Percentiles rank a stretch among this genome's conserved stretches.
Evolutionary conservation across 1,284 basidiomycete genomes (phyloP).

Genomic region (Neonothopanus nambi): DNA sequence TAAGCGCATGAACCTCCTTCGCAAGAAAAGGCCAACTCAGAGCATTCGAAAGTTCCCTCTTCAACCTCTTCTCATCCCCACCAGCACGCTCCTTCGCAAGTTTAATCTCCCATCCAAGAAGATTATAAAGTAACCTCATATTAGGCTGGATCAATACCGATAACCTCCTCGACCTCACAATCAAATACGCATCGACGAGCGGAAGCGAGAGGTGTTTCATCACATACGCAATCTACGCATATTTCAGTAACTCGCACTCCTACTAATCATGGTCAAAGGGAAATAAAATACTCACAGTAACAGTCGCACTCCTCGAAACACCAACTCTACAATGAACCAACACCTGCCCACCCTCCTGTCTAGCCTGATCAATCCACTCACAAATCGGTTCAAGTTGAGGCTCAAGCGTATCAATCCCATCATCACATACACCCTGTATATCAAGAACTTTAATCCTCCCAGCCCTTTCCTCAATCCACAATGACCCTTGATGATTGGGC

Average conservation of each 20-base stretch:
- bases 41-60: constrained; percentile 58
- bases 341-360: constrained; percentile 81
- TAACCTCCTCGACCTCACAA: constrained; percentile 81
- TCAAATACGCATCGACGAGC: constrained; percentile 90
- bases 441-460: constrained; percentile 88
- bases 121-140: constrained; percentile 89
- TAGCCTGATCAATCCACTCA: constrained; percentile 90
- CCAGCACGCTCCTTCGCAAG: constrained; percentile 70
- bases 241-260: no score
- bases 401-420: constrained; percentile 93
- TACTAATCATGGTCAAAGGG: no score
- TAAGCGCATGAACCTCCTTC: constrained; percentile 76
- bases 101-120: constrained; percentile 91
- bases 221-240: constrained; percentile 91
- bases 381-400: constrained; percentile 87
- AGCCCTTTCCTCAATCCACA: constrained; percentile 86
- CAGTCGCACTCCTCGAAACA: constrained; percentile 90
- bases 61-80: constrained; percentile 47
- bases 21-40: constrained; percentile 80
- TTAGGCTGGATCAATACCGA: constrained; percentile 93
- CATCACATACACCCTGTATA: constrained; percentile 89
- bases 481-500: constrained; percentile 61
- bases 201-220: constrained; percentile 91
- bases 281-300: constrained; percentile 62
- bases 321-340: constrained; percentile 97